A percentile compares a stretch with the other conserved stretches of the same genome.
Conservation (phyloP, 2,329 filamentous ascomycete species). For the Triangularia setosa region DNA sequence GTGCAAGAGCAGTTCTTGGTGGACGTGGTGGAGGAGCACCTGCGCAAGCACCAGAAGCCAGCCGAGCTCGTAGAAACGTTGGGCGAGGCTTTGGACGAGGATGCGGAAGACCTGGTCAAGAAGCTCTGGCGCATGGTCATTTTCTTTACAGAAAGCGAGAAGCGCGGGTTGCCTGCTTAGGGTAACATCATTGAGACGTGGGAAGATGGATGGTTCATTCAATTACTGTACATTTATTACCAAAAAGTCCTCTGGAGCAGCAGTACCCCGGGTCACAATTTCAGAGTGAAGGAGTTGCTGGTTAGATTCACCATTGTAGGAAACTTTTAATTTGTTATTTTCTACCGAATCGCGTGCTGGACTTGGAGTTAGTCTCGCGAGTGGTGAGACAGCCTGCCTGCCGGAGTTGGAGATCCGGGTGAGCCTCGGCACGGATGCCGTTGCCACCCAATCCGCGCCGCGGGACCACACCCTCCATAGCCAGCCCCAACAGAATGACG, state of each 20-base stretch:
- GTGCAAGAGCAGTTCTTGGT: conserved; percentile 95
- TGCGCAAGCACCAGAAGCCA: conserved; percentile 72
- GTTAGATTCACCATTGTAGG: neutral
- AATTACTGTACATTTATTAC: neutral
- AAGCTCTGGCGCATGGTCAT: conserved; percentile 99
- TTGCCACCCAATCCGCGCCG: conserved; percentile 1
- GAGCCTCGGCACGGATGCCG: conserved; percentile 14
- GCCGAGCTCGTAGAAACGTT: conserved; percentile 78
- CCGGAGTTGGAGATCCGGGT: conserved; percentile 15
- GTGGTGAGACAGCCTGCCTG: neutral
- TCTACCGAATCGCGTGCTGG: neutral
- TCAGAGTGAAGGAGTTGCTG: neutral
- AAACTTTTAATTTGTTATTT: neutral
- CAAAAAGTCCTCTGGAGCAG: neutral
- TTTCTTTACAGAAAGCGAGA: conserved; percentile 94
- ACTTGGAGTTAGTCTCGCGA: neutral
- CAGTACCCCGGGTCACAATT: neutral
- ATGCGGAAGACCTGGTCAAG: conserved; percentile 88
- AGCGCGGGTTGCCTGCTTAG: conserved; percentile 72
- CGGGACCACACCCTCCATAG: conserved; percentile 1
- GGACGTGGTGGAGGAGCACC: conserved; percentile 83
- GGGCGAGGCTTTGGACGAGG: conserved; percentile 87
- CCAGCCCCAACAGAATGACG: conserved; percentile 9
- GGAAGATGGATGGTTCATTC: neutral
- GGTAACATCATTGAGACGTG: neutral